Evolutionary conservation across 2,329 filamentous ascomycete species (phyloP), one percentile per base, ranked within the genome.

Genomic region (Simplicillium sp.): DNA sequence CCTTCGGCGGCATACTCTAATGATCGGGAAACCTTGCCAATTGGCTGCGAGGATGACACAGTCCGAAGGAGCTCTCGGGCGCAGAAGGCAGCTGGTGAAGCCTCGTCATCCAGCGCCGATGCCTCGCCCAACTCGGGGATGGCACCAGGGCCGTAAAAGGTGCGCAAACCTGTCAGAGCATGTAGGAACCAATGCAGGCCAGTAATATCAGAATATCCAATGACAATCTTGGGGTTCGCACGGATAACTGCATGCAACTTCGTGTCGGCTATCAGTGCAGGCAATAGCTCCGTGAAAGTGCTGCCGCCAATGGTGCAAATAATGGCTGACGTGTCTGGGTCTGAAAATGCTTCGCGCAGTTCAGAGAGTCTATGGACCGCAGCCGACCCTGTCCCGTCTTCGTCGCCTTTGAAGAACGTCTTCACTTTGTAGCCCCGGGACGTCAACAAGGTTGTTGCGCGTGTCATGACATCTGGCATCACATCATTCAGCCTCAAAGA

Each of bases 151-250:
- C 65, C 65, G 48, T 68, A 68, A 39, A 67, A 68, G 4, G 64
- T 67, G 33, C 64, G 60, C 29, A 68, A 50, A 1, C 65, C 65
- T 1, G 60, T 53, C 11, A 53, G 18, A 1, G 56, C 56, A 44
- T 62, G 44, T 29, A 68, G 48, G 37, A 61, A 59, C 65, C 65
- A 68, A 49, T 68, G 65, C 29, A 68, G 42, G 28, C 58, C 55
- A 1, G 61, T 63, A 39, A 66, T 66, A 41, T 68, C 65, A 2
- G 61, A 65, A 41, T 56, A 65, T 2, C 65, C 65, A 13, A 67
- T 56, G 2, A 68, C 53, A 15, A 68, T 55, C 52, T 67, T 68
- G 29, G 64, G 65, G 36, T 61, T 53, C 2, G 45, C 46, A 5
- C 55, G 56, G 31, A 67, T 58, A 2, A 43, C 40, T 11, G 17